phyloP scores from a whole-genome alignment of 495 filamentous ascomycete species.

The Podospora anserina region DNA sequence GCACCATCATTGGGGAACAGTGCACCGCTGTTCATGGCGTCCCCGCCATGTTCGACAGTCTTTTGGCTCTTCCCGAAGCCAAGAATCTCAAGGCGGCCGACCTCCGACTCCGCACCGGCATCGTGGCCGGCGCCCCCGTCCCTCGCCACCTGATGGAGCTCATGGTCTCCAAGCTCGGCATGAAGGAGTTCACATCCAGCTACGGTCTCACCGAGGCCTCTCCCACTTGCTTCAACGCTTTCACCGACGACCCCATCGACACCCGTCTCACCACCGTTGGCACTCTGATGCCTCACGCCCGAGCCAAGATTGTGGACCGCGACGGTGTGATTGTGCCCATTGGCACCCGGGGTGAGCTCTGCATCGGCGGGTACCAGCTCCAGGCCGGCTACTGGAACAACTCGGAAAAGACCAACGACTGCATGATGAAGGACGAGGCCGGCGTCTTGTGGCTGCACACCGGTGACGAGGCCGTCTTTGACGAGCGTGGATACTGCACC shows the following conservation, averaged over 20 bases:
- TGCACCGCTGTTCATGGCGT: slow-evolving; percentile 72
- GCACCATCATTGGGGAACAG: slow-evolving; percentile 57
- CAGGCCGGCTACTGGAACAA: slow-evolving; percentile 70
- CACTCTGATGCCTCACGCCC: slow-evolving; percentile 62
- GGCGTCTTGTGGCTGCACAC: slow-evolving; percentile 65
- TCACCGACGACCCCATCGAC: slow-evolving; percentile 60
- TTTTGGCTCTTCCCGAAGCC: slow-evolving; percentile 54
- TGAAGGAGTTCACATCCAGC: slow-evolving; percentile 65
- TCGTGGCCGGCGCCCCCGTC: slow-evolving; percentile 66
- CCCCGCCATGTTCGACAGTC: slow-evolving; percentile 68
- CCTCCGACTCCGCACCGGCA: slow-evolving; percentile 61
- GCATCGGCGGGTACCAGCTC: slow-evolving; percentile 66
- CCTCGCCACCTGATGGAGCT: slow-evolving; percentile 62
- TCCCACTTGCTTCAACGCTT: slow-evolving; percentile 69
- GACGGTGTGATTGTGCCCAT: slow-evolving; percentile 58
- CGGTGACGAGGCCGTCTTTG: slow-evolving; percentile 67
- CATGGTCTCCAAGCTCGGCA: slow-evolving; percentile 57
- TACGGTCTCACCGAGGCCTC: slow-evolving; percentile 72
- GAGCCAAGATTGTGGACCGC: slow-evolving; percentile 63
- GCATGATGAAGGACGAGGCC: slow-evolving; percentile 55
- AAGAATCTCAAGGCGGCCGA: slow-evolving; percentile 41
- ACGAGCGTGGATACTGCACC: slow-evolving; percentile 59
- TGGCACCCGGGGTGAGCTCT: slow-evolving; percentile 61
- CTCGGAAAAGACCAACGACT: slow-evolving; percentile 63
- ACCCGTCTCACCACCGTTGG: slow-evolving; percentile 61